Evolutionary conservation across 306 rosid genomes (phyloP).

Genomic region (Gynostemma pentaphyllum): DNA sequence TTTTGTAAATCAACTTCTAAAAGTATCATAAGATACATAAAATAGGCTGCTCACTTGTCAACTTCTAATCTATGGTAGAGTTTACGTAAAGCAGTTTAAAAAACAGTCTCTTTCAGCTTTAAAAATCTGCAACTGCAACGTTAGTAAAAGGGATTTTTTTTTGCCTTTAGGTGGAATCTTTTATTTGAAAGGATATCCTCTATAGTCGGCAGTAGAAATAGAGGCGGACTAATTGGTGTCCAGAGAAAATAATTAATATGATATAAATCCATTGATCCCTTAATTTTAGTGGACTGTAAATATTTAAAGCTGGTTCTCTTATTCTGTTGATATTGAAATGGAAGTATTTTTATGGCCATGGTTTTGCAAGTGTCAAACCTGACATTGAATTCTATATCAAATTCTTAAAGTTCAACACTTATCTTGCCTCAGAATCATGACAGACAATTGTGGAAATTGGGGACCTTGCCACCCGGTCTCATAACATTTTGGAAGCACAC

Average conservation of each 20-base stretch:
- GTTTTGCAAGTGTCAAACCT: neutral
- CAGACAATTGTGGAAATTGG: constrained; percentile 91
- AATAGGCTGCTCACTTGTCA: too few species aligned
- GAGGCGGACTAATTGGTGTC: neutral
- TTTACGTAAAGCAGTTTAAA: too few species aligned
- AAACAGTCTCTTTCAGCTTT: too few species aligned
- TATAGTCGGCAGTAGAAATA: neutral
- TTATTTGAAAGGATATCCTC: neutral
- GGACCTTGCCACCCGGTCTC: constrained; percentile 93
- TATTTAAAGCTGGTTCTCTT: neutral
- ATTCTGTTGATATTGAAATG: neutral
- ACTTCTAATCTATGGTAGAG: too few species aligned
- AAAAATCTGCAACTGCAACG: too few species aligned
- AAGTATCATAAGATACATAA: too few species aligned
- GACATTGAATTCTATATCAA: neutral
- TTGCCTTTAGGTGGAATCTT: too few species aligned
- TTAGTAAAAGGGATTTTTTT: too few species aligned
- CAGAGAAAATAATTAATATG: neutral
- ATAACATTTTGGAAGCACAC: constrained; percentile 91
- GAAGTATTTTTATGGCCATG: neutral
- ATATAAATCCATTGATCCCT: neutral
- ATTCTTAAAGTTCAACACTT: neutral
- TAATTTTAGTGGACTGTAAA: neutral
- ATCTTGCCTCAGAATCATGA: constrained; percentile 51
- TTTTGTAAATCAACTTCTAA: too few species aligned